phyloP scores from a whole-genome alignment of 2,329 filamentous ascomycete species.

The Coniochaeta pulveracea region DNA sequence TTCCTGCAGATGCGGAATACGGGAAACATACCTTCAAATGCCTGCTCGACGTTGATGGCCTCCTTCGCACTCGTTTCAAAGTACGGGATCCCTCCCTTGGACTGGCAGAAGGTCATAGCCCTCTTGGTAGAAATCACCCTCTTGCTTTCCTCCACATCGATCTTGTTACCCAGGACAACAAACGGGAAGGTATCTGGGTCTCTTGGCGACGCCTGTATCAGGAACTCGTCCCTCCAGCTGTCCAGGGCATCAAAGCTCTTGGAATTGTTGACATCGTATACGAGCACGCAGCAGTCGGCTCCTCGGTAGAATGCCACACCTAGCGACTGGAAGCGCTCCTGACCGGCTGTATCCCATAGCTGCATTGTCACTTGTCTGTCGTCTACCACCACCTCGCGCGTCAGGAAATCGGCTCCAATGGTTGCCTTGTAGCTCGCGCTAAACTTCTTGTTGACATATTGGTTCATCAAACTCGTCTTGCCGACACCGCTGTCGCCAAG shows the following conservation, averaged over 20 bases:
- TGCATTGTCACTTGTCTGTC: constrained; percentile 98
- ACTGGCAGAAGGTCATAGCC: constrained; percentile 94
- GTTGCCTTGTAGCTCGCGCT: constrained; percentile 99
- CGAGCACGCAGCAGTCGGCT: constrained; percentile 93
- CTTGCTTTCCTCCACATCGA: constrained; percentile 97
- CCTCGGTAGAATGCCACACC: constrained; percentile 96
- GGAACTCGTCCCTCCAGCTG: constrained; percentile 95
- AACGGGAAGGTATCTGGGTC: constrained; percentile 98
- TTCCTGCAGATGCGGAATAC: constrained; percentile 5
- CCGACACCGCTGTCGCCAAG: constrained; percentile 97
- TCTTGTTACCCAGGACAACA: constrained; percentile 97
- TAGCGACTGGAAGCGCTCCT: constrained; percentile 94
- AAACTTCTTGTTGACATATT: constrained; percentile 99
- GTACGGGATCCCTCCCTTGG: constrained; percentile 94
- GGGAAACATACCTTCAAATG: constrained; percentile 47
- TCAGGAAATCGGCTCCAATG: constrained; percentile 96
- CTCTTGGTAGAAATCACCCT: constrained; percentile 92
- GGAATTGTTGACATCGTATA: constrained; percentile 97
- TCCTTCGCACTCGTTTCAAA: constrained; percentile 99
- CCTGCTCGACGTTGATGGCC: constrained; percentile 90
- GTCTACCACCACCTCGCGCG: constrained; percentile 94
- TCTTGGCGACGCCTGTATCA: constrained; percentile 92
- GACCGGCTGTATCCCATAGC: constrained; percentile 97
- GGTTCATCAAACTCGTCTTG: constrained; percentile 99
- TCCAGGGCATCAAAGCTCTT: constrained; percentile 98